A percentile compares a stretch with the other conserved stretches of the same genome.
Conservation (phyloP, 148 eudicot genomes). For the Silene latifolia region DNA sequence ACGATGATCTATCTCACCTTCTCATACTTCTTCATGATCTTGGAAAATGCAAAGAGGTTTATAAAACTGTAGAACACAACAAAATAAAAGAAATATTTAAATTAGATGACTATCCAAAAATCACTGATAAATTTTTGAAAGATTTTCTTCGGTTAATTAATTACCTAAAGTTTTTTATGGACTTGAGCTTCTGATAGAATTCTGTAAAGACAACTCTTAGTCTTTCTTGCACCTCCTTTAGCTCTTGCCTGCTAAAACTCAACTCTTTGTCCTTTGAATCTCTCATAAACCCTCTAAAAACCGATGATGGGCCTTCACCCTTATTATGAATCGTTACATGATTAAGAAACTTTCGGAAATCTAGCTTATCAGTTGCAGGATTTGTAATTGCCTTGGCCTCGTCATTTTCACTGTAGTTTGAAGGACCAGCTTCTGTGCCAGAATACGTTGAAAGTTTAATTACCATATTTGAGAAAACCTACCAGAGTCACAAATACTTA, state of each 20-base stretch:
- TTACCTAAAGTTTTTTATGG: constrained; percentile 65
- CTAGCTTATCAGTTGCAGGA: constrained; percentile 13
- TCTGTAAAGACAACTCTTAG: constrained; percentile 52
- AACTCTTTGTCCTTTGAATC: constrained; percentile 50
- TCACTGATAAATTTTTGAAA: not conserved
- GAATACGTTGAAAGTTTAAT: too few species aligned
- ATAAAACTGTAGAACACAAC: constrained; percentile 42
- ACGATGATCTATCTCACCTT: constrained; percentile 46
- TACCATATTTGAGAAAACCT: too few species aligned
- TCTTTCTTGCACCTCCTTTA: constrained; percentile 54
- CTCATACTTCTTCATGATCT: constrained; percentile 83
- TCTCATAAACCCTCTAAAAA: constrained; percentile 43
- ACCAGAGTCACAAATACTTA: not conserved
- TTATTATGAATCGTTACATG: constrained; percentile 51
- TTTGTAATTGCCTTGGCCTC: constrained; percentile 19
- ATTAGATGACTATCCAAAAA: not conserved
- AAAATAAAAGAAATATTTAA: not conserved
- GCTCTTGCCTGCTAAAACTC: constrained; percentile 58
- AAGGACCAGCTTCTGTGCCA: constrained; percentile 14
- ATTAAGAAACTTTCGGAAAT: constrained; percentile 29
- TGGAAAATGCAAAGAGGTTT: constrained; percentile 76
- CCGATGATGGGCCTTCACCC: constrained; percentile 51
- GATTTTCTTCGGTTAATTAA: too few species aligned
- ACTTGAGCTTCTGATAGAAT: constrained; percentile 63
- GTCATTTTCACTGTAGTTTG: constrained; percentile 3